A percentile compares a stretch with the other conserved stretches of the same genome.
These are phyloP conservation scores for Graphiopsis chlorocephala DNA, from an alignment of 2,329 filamentous ascomycete species.

Conservation along the genomic window DNA sequence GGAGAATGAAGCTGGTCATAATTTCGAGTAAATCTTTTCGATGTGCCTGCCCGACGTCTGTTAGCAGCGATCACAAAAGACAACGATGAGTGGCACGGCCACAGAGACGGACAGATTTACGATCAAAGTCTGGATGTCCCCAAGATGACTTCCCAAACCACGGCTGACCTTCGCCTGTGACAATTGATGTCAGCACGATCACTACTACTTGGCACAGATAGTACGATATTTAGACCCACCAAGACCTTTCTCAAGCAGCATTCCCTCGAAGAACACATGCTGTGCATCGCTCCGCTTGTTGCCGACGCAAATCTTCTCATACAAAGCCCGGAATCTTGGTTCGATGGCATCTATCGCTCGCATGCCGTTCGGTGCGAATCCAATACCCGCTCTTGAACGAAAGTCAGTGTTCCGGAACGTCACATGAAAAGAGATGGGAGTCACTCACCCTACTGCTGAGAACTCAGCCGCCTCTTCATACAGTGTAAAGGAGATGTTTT, in stretches of 20 bases:
- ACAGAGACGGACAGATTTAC: conserved; percentile 16
- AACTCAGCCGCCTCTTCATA: neutral
- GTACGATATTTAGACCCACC: neutral
- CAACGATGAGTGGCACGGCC: conserved; percentile 17
- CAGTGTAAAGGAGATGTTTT: neutral
- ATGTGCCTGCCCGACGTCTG: conserved; percentile 31
- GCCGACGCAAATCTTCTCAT: neutral
- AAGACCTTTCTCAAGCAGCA: neutral
- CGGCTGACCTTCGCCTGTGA: neutral
- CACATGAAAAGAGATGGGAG: neutral
- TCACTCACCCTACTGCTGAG: neutral
- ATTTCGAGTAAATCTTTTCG: conserved; percentile 44
- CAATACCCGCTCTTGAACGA: neutral
- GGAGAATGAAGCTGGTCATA: conserved; percentile 46
- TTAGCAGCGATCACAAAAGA: neutral
- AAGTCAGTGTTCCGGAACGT: neutral
- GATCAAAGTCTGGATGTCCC: neutral
- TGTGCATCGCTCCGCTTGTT: neutral
- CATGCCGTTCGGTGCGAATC: neutral
- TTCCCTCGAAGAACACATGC: neutral
- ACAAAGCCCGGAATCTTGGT: neutral
- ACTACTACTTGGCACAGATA: neutral
- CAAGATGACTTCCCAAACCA: neutral
- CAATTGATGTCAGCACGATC: neutral
- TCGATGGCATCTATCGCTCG: conserved; percentile 2